Evolutionary conservation across 345 rosid genomes (phyloP).

Genomic region (Eucalyptus erythrocorys): DNA sequence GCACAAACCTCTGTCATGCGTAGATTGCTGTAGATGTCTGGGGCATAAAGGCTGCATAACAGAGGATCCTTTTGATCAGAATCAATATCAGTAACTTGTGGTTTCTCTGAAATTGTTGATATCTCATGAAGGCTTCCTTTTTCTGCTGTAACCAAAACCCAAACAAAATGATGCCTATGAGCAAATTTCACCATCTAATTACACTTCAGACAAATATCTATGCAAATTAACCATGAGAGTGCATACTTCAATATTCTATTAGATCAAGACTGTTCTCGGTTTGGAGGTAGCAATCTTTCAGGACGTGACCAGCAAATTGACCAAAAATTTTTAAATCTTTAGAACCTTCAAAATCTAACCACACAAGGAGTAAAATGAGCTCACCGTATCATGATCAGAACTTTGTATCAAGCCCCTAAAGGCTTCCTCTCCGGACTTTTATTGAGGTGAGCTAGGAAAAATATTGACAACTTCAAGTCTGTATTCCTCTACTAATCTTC

Average conservation of each 20-base stretch:
- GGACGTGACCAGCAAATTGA: too few species aligned
- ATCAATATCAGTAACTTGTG: constrained; percentile 49
- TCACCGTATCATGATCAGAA: constrained; percentile 49
- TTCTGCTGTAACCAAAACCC: constrained; percentile 3
- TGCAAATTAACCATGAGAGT: too few species aligned
- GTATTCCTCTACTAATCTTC: constrained; percentile 58
- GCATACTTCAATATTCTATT: too few species aligned
- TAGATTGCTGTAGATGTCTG: constrained; percentile 55
- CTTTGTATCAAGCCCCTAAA: constrained; percentile 21
- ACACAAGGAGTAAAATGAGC: neutral
- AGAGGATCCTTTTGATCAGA: constrained; percentile 48
- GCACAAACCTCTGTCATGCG: constrained; percentile 75
- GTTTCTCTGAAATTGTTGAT: constrained; percentile 12
- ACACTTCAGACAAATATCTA: too few species aligned
- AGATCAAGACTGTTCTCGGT: too few species aligned
- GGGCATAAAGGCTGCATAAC: constrained; percentile 69
- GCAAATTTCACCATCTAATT: neutral
- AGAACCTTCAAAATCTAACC: neutral
- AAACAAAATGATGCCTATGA: neutral
- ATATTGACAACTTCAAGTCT: constrained; percentile 69
- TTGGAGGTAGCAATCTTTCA: too few species aligned
- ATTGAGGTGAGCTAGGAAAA: constrained; percentile 33
- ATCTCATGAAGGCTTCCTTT: constrained; percentile 11
- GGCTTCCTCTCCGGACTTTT: constrained; percentile 37
- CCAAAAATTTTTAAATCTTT: neutral